phyloP scores from a whole-genome alignment of 2,329 filamentous ascomycete species.

The Aspergillus floridensis region DNA sequence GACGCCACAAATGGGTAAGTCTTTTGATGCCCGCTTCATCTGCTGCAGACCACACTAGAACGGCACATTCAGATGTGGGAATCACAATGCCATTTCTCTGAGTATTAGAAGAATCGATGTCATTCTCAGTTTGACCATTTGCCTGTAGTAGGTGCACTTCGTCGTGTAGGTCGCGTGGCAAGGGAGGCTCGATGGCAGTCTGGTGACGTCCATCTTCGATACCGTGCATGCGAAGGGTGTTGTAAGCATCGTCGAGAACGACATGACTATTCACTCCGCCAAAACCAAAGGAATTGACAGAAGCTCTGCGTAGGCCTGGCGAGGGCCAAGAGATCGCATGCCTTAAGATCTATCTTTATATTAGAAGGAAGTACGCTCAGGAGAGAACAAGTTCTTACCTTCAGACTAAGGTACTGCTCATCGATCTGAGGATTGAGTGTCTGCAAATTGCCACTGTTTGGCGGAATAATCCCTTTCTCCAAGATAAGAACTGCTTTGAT shows the following conservation, averaged over 20 bases:
- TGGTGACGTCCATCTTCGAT: background rate
- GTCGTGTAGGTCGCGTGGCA: background rate
- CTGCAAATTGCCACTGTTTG: conserved; percentile 34
- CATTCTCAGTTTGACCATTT: background rate
- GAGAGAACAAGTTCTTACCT: background rate
- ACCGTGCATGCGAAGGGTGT: conserved; percentile 2
- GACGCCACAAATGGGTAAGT: conserved; percentile 1
- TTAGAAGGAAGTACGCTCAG: background rate
- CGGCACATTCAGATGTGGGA: background rate
- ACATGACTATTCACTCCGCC: conserved; percentile 28
- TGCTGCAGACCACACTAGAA: conserved; percentile 13
- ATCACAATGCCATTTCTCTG: background rate
- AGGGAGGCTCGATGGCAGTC: background rate
- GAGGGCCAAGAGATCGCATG: conserved; percentile 18
- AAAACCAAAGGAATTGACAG: conserved; percentile 27
- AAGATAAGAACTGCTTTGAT: conserved; percentile 46
- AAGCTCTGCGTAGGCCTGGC: conserved; percentile 17
- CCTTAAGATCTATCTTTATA: conserved; percentile 8
- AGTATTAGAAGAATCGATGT: no score
- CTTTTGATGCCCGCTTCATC: conserved; percentile 13
- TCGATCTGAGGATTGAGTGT: conserved; percentile 8
- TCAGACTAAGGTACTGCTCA: conserved; percentile 3
- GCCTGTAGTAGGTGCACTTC: background rate
- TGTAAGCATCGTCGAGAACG: conserved; percentile 22
- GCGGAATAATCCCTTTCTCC: conserved; percentile 45